phyloP scores from a whole-genome alignment of 2,329 filamentous ascomycete species.

The Colletotrichum tropicicola region DNA sequence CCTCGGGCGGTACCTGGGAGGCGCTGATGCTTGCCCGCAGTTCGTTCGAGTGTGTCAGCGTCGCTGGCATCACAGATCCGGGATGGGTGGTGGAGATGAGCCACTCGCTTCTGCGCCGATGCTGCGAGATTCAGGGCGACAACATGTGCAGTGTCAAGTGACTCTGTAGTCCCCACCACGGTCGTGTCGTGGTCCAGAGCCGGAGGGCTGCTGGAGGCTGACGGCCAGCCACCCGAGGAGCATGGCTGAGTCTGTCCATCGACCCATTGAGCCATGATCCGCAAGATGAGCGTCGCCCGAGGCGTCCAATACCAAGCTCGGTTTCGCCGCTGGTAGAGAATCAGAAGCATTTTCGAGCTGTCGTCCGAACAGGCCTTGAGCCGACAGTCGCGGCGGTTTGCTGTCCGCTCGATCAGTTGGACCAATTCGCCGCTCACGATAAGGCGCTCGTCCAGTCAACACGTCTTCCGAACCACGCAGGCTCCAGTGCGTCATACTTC shows the following conservation, averaged over 20 bases:
- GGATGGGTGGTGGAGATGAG: background rate
- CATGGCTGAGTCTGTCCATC: background rate
- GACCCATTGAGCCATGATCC: background rate
- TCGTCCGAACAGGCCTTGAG: background rate
- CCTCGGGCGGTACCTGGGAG: constrained; percentile 10
- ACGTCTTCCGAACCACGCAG: background rate
- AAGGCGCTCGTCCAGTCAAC: background rate
- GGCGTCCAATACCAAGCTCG: background rate
- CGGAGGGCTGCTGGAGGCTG: background rate
- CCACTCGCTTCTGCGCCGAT: constrained; percentile 15
- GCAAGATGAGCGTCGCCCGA: constrained; percentile 3
- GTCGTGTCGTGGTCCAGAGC: background rate
- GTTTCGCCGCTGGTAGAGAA: background rate
- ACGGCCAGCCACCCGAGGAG: background rate
- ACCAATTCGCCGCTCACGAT: background rate
- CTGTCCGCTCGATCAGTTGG: constrained; percentile 14
- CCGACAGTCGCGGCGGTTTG: constrained; percentile 15
- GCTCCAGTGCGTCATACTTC: background rate
- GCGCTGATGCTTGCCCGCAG: background rate
- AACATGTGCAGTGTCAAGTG: constrained; percentile 23
- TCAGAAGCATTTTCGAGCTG: background rate
- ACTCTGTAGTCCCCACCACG: constrained; percentile 1
- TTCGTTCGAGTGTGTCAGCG: background rate
- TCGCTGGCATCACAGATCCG: background rate
- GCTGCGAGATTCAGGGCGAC: background rate